Evolutionary conservation across 1,284 basidiomycete genomes (phyloP).

Genomic region (Trichosporon coremiiforme): DNA sequence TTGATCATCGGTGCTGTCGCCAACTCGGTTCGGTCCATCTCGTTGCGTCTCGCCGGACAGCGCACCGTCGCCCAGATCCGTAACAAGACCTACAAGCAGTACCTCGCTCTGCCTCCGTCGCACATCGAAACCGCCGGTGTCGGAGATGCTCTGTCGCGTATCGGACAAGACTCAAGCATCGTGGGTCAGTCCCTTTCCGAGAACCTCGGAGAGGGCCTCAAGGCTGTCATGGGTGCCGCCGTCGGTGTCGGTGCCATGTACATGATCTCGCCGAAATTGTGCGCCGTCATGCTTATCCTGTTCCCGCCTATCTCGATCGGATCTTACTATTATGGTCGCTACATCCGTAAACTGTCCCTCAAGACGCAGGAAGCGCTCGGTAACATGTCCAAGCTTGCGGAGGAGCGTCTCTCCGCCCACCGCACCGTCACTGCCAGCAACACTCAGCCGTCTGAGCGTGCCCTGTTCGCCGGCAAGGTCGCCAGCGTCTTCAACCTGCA

Average conservation of each 20-base stretch:
- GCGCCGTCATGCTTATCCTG: slow-evolving; percentile 50
- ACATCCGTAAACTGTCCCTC: slow-evolving; percentile 52
- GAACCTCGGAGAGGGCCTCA: slow-evolving; percentile 54
- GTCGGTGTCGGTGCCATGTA: slow-evolving; percentile 54
- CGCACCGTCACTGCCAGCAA: slow-evolving; percentile 54
- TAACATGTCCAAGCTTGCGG: slow-evolving; percentile 52
- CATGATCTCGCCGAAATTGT: slow-evolving; percentile 52
- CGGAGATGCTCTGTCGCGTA: slow-evolving; percentile 53
- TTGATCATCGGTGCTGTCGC: slow-evolving; percentile 50
- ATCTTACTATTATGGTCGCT: slow-evolving; percentile 54
- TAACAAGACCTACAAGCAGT: slow-evolving; percentile 54
- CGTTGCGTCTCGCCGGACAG: slow-evolving; percentile 51
- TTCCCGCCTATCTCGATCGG: slow-evolving; percentile 55
- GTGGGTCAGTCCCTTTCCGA: slow-evolving; percentile 52
- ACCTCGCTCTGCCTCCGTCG: slow-evolving; percentile 51
- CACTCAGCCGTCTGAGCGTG: slow-evolving; percentile 48
- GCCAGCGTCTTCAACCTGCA: slow-evolving; percentile 51
- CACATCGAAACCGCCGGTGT: slow-evolving; percentile 54
- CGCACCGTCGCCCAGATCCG: slow-evolving; percentile 51
- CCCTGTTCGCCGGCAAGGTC: slow-evolving; percentile 47
- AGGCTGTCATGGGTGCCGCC: slow-evolving; percentile 51
- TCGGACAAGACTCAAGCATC: slow-evolving; percentile 54
- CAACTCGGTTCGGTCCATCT: slow-evolving; percentile 50
- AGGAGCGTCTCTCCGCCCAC: slow-evolving; percentile 53
- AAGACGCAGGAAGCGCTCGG: slow-evolving; percentile 55